phyloP scores from a whole-genome alignment of 2,329 filamentous ascomycete species.

The Aspergillus felis region DNA sequence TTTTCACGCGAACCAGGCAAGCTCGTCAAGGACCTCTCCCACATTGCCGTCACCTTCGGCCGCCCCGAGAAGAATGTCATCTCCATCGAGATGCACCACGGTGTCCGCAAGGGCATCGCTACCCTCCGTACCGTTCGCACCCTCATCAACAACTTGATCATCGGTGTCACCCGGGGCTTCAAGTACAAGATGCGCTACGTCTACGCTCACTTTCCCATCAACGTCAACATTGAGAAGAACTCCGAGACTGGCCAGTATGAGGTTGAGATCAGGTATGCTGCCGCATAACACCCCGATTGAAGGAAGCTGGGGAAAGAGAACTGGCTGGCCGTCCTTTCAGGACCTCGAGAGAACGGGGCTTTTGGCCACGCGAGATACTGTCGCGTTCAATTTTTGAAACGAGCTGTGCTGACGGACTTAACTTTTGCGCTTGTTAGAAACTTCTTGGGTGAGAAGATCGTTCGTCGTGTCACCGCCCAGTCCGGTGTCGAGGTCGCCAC shows the following conservation, averaged over 20 bases:
- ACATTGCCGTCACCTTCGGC: slow-evolving; percentile 94
- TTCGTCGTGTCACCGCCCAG: slow-evolving; percentile 86
- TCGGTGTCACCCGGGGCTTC: slow-evolving; percentile 98
- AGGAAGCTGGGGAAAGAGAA: not conserved
- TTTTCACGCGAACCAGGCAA: slow-evolving; percentile 59
- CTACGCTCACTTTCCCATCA: slow-evolving; percentile 99
- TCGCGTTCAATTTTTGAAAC: not conserved
- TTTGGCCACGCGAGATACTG: not conserved
- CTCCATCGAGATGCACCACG: slow-evolving; percentile 98
- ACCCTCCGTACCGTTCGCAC: slow-evolving; percentile 97
- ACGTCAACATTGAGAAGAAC: slow-evolving; percentile 99
- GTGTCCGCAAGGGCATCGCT: slow-evolving; percentile 94
- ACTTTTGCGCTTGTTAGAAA: slow-evolving; percentile 56
- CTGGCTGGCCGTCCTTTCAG: not conserved
- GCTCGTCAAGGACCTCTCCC: slow-evolving; percentile 93
- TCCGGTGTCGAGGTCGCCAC: slow-evolving; percentile 84
- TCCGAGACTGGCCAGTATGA: slow-evolving; percentile 79
- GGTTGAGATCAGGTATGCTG: slow-evolving; percentile 91
- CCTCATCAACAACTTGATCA: slow-evolving; percentile 97
- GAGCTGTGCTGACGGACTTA: slow-evolving; percentile 28
- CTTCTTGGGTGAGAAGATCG: slow-evolving; percentile 99
- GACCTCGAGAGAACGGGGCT: not conserved
- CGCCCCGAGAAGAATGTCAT: slow-evolving; percentile 80
- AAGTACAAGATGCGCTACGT: slow-evolving; percentile 99
- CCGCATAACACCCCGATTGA: not conserved